Conservation (phyloP, 495 filamentous ascomycete genomes). For the Cladorrhinum samala region DNA sequence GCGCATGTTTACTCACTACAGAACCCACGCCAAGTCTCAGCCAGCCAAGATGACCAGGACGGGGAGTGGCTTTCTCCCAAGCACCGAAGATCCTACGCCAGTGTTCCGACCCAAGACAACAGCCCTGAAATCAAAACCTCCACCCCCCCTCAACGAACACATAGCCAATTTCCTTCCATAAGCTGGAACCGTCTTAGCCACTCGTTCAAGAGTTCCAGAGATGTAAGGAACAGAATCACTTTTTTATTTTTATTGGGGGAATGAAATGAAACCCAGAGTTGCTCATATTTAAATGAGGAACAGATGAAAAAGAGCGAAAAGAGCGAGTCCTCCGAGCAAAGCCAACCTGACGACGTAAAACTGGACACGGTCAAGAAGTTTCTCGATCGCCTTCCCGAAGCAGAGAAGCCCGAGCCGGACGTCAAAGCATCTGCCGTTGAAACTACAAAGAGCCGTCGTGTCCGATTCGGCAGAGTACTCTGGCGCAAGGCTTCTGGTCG, state of each 20-base stretch:
- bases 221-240: neutral
- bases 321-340: conserved; percentile 1
- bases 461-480: conserved; percentile 32
- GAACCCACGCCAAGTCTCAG: conserved; percentile 6
- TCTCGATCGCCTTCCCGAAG: neutral
- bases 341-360: neutral
- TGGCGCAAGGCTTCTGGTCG: conserved; percentile 34
- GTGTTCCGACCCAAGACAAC: neutral
- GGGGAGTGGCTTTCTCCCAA: conserved; percentile 18
- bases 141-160: neutral
- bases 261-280: no score
- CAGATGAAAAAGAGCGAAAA: neutral
- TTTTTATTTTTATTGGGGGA: neutral
- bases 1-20: conserved; percentile 33
- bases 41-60: neutral
- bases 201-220: neutral
- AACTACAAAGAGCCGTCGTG: conserved; percentile 4
- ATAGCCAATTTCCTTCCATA: neutral
- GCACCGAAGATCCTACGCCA: neutral
- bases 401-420: neutral
- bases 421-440: neutral
- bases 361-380: neutral
- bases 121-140: neutral
- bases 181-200: conserved; percentile 4
- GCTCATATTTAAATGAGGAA: neutral